Evolutionary conservation across 2,329 filamentous ascomycete genomes (phyloP).

Genomic region (Aspergillus arachidicola): DNA sequence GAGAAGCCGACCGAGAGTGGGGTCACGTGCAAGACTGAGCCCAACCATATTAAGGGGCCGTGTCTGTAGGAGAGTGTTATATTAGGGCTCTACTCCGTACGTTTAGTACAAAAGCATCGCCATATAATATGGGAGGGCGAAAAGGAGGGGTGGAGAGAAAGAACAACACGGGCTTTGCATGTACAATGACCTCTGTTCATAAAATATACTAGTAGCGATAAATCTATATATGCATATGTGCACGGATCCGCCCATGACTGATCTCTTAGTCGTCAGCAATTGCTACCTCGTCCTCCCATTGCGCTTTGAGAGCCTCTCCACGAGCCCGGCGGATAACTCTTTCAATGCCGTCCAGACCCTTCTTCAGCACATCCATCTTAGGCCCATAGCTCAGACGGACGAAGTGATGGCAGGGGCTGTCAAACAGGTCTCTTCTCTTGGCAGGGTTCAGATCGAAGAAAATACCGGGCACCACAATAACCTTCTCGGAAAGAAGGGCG

Average conservation of each 20-base stretch:
- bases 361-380: slow-evolving; percentile 75
- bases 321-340: slow-evolving; percentile 64
- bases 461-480: slow-evolving; percentile 94
- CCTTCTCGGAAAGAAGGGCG: slow-evolving; percentile 88
- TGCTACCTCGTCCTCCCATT: slow-evolving; percentile 42
- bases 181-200: not conserved
- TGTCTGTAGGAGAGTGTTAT: not conserved
- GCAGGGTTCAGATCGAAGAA: slow-evolving; percentile 97
- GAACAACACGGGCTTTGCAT: not conserved
- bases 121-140: not conserved
- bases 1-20: not conserved
- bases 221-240: not conserved
- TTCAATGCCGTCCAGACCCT: slow-evolving; percentile 82
- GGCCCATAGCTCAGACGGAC: slow-evolving; percentile 84
- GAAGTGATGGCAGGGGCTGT: slow-evolving; percentile 92
- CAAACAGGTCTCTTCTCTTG: slow-evolving; percentile 85
- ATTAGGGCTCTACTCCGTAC: not conserved
- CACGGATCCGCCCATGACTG: not conserved
- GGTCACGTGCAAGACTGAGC: not conserved
- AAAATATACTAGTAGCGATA: not conserved
- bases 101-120: not conserved
- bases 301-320: slow-evolving; percentile 30
- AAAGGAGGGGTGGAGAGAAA: not conserved
- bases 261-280: slow-evolving; percentile 34
- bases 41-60: not conserved